Evolutionary conservation across 352 stramenopile genomes (phyloP), one percentile per base, ranked within the genome.

Genomic region (Phytopythium aichiense): DNA sequence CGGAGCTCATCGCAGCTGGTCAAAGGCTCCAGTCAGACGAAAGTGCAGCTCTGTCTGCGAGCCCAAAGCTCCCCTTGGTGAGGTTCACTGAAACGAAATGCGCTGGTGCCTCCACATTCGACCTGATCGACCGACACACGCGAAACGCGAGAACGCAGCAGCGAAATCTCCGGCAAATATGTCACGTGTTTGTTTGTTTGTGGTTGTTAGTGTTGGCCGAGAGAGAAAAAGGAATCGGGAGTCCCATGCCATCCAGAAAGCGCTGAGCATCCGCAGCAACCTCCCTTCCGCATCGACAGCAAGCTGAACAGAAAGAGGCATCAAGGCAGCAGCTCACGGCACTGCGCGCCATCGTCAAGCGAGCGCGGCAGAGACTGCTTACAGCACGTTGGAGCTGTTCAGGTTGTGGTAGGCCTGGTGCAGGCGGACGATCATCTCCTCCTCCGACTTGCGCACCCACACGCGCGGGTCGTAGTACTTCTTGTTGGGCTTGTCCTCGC

Each of bases 381-480:
- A 87, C 61, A 88, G 75, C 50, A 87, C 73, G 60, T 79, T 84
- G 38, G 75, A 70, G 65, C 70, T 89, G 79, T 92, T 92, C 58
- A 99, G 79, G 76, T 98, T 96, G 62, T 92, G 87, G 79, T 88
- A 98, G 30, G 86, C 92, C 54, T 94, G 78, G 66, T 95, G 82
- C 54, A 98, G 80, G 72, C 96, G 94, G 58, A 73, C 74, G 54
- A 93, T 88, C 96, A 99, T 98, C 67, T 79, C 73, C 66, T 98
- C 93, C 79, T 99, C 95, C 67, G 92, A 97, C 89, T 98, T 98
- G 79, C 95, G 91, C 65, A 98, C 82, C 95, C 95, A 98, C 72
- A 98, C 92, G 72, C 96, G 94, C 65, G 96, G 96, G 79, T 99
- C 96, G 84, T 99, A 99, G 87, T 98, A 99, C 91, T 99, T 99